A percentile compares a stretch with the other conserved stretches of the same genome.
These are phyloP conservation scores for Achaetomium macrosporum DNA, from an alignment of 2,329 filamentous ascomycete species.

Conservation along the genomic window DNA sequence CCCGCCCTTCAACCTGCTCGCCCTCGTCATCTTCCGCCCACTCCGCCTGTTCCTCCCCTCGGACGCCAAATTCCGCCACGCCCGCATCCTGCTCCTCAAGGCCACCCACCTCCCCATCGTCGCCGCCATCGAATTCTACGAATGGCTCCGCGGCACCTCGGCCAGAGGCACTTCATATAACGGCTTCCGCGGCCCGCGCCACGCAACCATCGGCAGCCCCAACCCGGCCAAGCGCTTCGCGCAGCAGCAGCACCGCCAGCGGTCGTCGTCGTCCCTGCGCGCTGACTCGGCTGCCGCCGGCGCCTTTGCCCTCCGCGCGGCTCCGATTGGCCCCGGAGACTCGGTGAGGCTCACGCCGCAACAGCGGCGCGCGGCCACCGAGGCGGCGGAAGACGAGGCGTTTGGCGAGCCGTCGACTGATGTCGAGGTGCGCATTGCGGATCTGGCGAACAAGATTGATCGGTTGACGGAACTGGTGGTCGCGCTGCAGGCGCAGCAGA, in stretches of 20 bases:
- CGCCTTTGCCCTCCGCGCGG: not conserved
- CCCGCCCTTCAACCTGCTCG: slow-evolving; percentile 68
- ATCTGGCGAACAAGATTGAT: slow-evolving; percentile 54
- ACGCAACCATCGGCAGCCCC: slow-evolving; percentile 31
- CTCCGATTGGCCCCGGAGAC: slow-evolving; percentile 25
- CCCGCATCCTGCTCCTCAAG: slow-evolving; percentile 57
- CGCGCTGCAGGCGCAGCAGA: slow-evolving; percentile 38
- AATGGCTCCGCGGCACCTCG: slow-evolving; percentile 37
- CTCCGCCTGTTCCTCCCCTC: slow-evolving; percentile 62
- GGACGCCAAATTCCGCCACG: slow-evolving; percentile 55
- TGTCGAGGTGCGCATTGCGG: slow-evolving; percentile 47
- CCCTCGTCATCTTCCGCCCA: slow-evolving; percentile 65
- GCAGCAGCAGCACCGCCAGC: slow-evolving; percentile 5
- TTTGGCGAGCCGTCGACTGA: slow-evolving; percentile 28
- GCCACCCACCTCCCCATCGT: slow-evolving; percentile 63
- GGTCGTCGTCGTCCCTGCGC: slow-evolving; percentile 13
- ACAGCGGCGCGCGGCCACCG: slow-evolving; percentile 10
- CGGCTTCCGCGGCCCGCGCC: slow-evolving; percentile 43
- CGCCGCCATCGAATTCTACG: slow-evolving; percentile 62
- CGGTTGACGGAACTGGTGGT: slow-evolving; percentile 49
- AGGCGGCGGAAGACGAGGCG: slow-evolving; percentile 21
- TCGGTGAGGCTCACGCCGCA: slow-evolving; percentile 32
- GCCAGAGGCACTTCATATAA: slow-evolving; percentile 38
- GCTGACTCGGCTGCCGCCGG: not conserved
- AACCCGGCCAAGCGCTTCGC: slow-evolving; percentile 2